Base-by-base conservation (phyloP, 2,329 filamentous ascomycete species). In the Colletotrichum shisoi region DNA sequence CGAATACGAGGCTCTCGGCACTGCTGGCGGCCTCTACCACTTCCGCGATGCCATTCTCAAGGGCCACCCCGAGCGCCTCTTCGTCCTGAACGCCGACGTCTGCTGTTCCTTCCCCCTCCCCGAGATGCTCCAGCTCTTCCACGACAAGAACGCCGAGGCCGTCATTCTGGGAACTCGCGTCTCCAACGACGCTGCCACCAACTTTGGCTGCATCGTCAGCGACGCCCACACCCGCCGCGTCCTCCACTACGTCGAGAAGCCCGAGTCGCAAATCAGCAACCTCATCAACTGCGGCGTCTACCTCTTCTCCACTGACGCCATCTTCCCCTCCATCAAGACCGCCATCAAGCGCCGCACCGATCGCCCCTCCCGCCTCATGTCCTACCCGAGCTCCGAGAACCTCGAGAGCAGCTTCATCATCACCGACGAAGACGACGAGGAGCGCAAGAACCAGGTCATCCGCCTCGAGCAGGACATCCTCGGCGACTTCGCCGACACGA, bases 201-300 rank as follows among this genome's bases (percentile, higher is more conserved):
- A 98, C 84, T 99, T 98, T 77, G 95, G 95, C 70, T 99, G 95
- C 85, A 96, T 98, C 75, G 95, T 98, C 64, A 95, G 92, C 63
- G 95, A 99, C 79, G 83, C 91, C 49, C 93, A 97, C 81, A 96
- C 92, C 71, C 94, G 94, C 78, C 93, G 94, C 72, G 95, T 99
- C 52, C 89, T 98, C 68, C 95, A 99, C 83, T 98, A 99, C 81
- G 95, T 99, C 78, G 95, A 98, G 86, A 98, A 98, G 84, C 95
- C 95, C 71, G 94, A 99, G 80, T 93, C 91, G 63, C 92, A 96
- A 80, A 97, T 99, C 80, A 96, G 92, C 76, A 97, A 97, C 83
- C 85, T 99, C 72, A 99, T 99, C 86, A 99, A 98, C 85, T 98
- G 95, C 80, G 95, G 95, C 74, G 94, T 99, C 75, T 99, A 98